Conservation (phyloP, 495 filamentous ascomycete species). For the Xylaria sp. region DNA sequence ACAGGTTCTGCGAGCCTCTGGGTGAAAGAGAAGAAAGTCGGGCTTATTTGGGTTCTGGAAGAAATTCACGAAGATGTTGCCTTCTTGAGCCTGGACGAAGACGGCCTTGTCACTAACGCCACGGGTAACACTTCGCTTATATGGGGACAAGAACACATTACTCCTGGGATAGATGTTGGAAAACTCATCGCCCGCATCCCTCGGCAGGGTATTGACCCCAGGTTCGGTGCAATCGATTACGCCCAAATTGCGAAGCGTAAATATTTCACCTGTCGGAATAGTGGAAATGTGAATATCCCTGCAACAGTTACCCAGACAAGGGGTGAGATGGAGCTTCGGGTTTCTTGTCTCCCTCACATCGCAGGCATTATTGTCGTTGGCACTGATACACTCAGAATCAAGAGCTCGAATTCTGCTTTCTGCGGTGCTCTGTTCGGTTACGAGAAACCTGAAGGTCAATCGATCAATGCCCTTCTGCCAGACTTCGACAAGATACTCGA, state of each 20-base stretch:
- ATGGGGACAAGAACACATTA: slow-evolving; percentile 75
- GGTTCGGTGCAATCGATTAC: slow-evolving; percentile 73
- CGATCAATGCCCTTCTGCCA: slow-evolving; percentile 82
- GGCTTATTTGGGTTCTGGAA: slow-evolving; percentile 96
- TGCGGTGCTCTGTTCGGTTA: slow-evolving; percentile 90
- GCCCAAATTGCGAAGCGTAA: slow-evolving; percentile 70
- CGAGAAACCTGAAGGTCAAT: slow-evolving; percentile 77
- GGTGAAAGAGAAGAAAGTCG: slow-evolving; percentile 96
- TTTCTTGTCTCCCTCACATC: slow-evolving; percentile 96
- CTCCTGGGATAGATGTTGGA: slow-evolving; percentile 72
- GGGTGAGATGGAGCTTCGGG: slow-evolving; percentile 69
- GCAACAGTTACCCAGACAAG: slow-evolving; percentile 73
- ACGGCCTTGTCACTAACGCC: slow-evolving; percentile 70
- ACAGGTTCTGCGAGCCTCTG: slow-evolving; percentile 92
- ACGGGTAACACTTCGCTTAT: slow-evolving; percentile 75
- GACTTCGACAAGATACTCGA: slow-evolving; percentile 83
- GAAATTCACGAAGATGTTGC: slow-evolving; percentile 96
- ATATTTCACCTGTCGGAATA: slow-evolving; percentile 81
- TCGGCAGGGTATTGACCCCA: slow-evolving; percentile 67
- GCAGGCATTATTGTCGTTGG: slow-evolving; percentile 93
- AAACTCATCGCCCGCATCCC: slow-evolving; percentile 82
- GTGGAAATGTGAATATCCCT: slow-evolving; percentile 77
- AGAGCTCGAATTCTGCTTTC: slow-evolving; percentile 93
- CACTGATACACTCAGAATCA: slow-evolving; percentile 75
- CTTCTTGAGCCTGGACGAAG: slow-evolving; percentile 71